Evolutionary conservation across 768 basidiomycete genomes (phyloP).

Genomic region (Leccinum obscurum): DNA sequence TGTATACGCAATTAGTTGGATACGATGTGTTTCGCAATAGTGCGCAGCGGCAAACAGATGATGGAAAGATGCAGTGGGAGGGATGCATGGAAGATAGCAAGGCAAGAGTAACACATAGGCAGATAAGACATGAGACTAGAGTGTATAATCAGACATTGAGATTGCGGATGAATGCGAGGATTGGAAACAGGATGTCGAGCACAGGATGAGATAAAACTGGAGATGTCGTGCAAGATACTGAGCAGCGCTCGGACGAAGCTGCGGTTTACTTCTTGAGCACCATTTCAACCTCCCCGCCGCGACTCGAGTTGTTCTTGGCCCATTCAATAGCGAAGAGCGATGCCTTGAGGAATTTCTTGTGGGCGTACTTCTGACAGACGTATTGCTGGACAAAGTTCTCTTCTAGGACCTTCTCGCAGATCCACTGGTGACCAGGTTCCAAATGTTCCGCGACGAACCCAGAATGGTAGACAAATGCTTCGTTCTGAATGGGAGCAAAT

Average conservation of each 20-base stretch:
- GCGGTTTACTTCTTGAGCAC: slow-evolving; percentile 33
- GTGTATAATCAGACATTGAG: slow-evolving; percentile 41
- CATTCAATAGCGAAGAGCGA: slow-evolving; percentile 75
- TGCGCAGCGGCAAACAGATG: slow-evolving; percentile 31
- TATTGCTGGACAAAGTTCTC: slow-evolving; percentile 79
- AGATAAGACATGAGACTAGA: slow-evolving; percentile 37
- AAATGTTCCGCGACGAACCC: slow-evolving; percentile 89
- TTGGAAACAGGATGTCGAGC: slow-evolving; percentile 38
- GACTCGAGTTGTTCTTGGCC: slow-evolving; percentile 54
- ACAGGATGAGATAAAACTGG: slow-evolving; percentile 29
- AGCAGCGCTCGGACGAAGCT: slow-evolving; percentile 14
- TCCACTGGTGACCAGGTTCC: slow-evolving; percentile 72
- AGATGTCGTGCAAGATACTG: slow-evolving; percentile 27
- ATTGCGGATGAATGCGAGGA: slow-evolving; percentile 36
- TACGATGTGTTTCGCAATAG: slow-evolving; percentile 38
- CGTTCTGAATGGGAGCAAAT: slow-evolving; percentile 59
- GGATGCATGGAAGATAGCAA: slow-evolving; percentile 40
- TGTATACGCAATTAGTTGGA: slow-evolving; percentile 34
- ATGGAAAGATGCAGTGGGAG: slow-evolving; percentile 19
- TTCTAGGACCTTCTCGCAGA: slow-evolving; percentile 82
- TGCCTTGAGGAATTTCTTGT: slow-evolving; percentile 97
- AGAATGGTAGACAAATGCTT: slow-evolving; percentile 90
- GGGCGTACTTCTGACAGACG: slow-evolving; percentile 94
- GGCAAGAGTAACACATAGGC: slow-evolving; percentile 37
- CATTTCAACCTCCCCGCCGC: slow-evolving; percentile 32